Conservation (phyloP, 768 basidiomycete genomes). For the Mrakia blollopis region DNA sequence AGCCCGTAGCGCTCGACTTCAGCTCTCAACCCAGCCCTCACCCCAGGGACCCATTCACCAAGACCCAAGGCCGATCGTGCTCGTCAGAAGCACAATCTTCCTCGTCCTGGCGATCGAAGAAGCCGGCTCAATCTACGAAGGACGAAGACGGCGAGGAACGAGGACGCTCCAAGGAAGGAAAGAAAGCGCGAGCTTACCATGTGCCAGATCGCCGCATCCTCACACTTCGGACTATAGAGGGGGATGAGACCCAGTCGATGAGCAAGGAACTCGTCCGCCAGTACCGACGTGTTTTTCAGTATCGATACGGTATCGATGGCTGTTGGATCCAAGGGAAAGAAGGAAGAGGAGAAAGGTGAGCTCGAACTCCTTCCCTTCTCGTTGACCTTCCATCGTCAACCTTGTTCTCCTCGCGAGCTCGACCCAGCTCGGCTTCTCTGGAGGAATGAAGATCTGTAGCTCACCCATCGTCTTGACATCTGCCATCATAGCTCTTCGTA, state of each 20-base stretch:
- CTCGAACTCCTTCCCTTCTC: conserved; percentile 1
- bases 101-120: no score
- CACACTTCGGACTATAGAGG: conserved; percentile 76
- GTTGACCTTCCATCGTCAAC: background rate
- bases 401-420: background rate
- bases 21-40: no score
- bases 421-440: background rate
- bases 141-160: conserved; percentile 36
- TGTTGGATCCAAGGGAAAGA: conserved; percentile 41
- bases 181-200: background rate
- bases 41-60: no score
- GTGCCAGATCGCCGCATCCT: conserved; percentile 65
- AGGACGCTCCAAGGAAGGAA: background rate
- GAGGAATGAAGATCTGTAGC: conserved; percentile 39
- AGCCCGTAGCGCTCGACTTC: no score
- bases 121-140: no score
- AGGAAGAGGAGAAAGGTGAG: background rate
- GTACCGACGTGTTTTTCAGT: conserved; percentile 78
- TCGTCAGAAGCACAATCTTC: no score
- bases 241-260: conserved; percentile 95
- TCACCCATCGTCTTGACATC: conserved; percentile 92
- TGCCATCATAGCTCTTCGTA: conserved; percentile 90
- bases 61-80: no score
- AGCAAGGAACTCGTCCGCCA: conserved; percentile 95
- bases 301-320: conserved; percentile 98